Base-by-base conservation (phyloP, 768 basidiomycete species). In the Naganishia friedmannii region DNA sequence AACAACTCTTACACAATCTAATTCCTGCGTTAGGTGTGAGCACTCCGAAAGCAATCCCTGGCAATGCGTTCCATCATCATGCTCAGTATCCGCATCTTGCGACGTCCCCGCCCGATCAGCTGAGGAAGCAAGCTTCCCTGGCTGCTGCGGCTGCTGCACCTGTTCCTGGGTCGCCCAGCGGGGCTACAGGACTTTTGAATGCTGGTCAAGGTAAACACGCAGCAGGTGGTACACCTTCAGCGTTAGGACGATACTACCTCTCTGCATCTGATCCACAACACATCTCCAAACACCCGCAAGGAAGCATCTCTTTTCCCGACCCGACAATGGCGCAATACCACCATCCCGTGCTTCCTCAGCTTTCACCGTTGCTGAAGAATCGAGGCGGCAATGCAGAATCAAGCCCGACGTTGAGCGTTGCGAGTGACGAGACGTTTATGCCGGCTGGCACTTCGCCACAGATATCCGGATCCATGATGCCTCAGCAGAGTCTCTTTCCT, bases 231-330 rank as follows among this genome's bases (percentile, higher is more conserved):
- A 63, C 60, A 63, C 71, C 71, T 28, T 72, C 71, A 3, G 67
- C 67, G 21, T 51, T 72, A 7, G 71, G 71, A 15, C 26, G 71
- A 26, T 72, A 72, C 71, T 72, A 72, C 28, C 71, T 72, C 29
- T 63, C 71, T 12, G 39, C 55, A 0, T 65, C 66, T n/a, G 71
- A 72, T 66, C 71, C 71, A 7, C 66, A 68, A 32, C 69, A 70
- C 23, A 70, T 70, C 31, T 70, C 63, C 34, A 72, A 67, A 42
- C 58, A 55, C 26, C 67, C 56, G 19, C 58, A 65, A 28, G 55
- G 57, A 3, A 66, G 63, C 21, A 66, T 70, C 12, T 67, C 70
- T 3, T 70, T 70, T 57, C 71, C 66, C 31, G 51, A 46, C 19
- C 67, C 68, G 8, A 26, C 58, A 29, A 5, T 28, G 57, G 31